A percentile compares a stretch with the other conserved stretches of the same genome.
phyloP scores from a whole-genome alignment of 768 basidiomycete genomes.

The Galerina sulciceps region DNA sequence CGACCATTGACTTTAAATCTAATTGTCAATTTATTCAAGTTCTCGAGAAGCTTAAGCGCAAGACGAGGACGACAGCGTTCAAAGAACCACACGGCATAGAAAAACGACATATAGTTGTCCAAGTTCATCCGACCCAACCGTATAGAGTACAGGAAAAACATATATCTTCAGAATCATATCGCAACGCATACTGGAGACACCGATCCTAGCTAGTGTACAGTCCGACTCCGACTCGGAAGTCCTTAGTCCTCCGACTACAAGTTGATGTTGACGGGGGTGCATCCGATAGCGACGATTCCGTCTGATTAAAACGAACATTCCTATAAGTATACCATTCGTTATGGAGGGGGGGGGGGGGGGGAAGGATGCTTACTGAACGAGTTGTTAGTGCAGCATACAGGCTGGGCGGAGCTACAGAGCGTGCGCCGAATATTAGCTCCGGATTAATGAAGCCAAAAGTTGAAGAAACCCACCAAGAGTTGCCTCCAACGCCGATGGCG shows the following conservation, averaged over 20 bases:
- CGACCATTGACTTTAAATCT: too few species aligned
- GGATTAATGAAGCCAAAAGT: background rate
- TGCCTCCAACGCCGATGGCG: slow-evolving; percentile 15
- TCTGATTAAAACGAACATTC: background rate
- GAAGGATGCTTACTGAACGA: slow-evolving; percentile 20
- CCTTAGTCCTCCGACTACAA: background rate
- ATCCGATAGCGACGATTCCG: slow-evolving; percentile 32
- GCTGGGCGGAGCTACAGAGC: slow-evolving; percentile 17
- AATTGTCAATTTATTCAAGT: too few species aligned
- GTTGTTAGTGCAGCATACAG: slow-evolving; percentile 32
- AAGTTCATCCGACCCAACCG: too few species aligned
- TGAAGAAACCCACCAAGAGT: slow-evolving; percentile 13
- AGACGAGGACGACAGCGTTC: too few species aligned
- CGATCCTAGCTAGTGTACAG: too few species aligned
- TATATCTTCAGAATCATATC: too few species aligned
- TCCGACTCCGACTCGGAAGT: too few species aligned
- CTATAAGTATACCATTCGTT: background rate
- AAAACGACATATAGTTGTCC: too few species aligned
- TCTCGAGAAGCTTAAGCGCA: too few species aligned
- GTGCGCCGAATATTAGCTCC: background rate
- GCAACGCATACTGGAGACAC: too few species aligned
- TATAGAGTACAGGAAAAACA: too few species aligned
- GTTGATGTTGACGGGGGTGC: slow-evolving; percentile 31
- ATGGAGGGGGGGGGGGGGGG: background rate
- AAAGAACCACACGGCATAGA: too few species aligned